A percentile compares a stretch with the other conserved stretches of the same genome.
Evolutionary conservation across 352 stramenopile species (phyloP).

Genomic region (Aphanomyces euteiches): DNA sequence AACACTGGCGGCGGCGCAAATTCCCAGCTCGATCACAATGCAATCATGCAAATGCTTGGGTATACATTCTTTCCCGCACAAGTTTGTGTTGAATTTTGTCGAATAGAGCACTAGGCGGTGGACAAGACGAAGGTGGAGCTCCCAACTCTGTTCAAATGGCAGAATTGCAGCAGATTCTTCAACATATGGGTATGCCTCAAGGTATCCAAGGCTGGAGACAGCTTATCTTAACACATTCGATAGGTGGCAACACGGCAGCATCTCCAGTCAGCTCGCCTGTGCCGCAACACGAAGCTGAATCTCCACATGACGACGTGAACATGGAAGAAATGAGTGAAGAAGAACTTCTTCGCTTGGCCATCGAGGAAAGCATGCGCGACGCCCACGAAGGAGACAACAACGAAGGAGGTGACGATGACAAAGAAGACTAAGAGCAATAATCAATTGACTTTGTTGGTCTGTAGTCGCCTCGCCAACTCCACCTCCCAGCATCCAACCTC

Average conservation of each 20-base stretch:
- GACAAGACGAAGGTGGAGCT: slow-evolving; percentile 51
- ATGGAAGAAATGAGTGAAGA: slow-evolving; percentile 86
- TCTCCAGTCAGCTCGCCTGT: slow-evolving; percentile 8
- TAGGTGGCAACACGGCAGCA: background rate
- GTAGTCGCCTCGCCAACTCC: slow-evolving; percentile 25
- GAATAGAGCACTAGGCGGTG: slow-evolving; percentile 61
- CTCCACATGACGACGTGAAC: slow-evolving; percentile 60
- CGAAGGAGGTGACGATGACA: slow-evolving; percentile 33
- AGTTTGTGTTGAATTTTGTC: slow-evolving; percentile 12
- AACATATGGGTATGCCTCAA: slow-evolving; percentile 82
- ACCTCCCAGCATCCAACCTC: slow-evolving; percentile 2
- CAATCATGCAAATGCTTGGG: slow-evolving; percentile 89
- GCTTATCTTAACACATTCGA: background rate
- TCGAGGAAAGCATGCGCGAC: slow-evolving; percentile 86
- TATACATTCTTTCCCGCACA: slow-evolving; percentile 30
- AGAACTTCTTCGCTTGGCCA: slow-evolving; percentile 76
- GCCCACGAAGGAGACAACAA: slow-evolving; percentile 60
- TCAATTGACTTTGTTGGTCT: slow-evolving; percentile 15
- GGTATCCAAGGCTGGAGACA: slow-evolving; percentile 23
- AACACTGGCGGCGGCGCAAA: slow-evolving; percentile 45
- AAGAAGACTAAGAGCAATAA: slow-evolving; percentile 8
- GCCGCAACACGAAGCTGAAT: slow-evolving; percentile 43
- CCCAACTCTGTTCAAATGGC: slow-evolving; percentile 68
- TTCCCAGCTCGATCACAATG: slow-evolving; percentile 84
- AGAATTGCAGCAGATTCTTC: slow-evolving; percentile 82